Percentiles rank a stretch among this genome's conserved stretches.
Conservation (phyloP, 371 early-diverging fungal genomes). For the Choanephora cucurbitarum region DNA sequence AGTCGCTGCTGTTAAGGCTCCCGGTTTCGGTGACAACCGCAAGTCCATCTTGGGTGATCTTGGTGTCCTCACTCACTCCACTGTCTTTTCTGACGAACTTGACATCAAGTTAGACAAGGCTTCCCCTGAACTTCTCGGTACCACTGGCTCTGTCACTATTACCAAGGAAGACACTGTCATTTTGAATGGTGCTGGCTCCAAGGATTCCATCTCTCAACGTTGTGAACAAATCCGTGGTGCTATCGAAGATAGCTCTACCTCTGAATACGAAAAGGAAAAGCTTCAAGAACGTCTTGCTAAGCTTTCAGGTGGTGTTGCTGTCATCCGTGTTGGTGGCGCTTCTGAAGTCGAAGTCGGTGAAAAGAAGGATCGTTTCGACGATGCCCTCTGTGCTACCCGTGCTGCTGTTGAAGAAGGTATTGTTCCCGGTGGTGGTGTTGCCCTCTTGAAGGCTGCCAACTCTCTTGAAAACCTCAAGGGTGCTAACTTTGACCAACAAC, state of each 20-base stretch:
- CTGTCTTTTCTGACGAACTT: slow-evolving; percentile 95
- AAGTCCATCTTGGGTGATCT: slow-evolving; percentile 97
- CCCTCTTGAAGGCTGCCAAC: slow-evolving; percentile 90
- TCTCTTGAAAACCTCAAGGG: slow-evolving; percentile 77
- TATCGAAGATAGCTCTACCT: slow-evolving; percentile 77
- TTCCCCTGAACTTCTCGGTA: slow-evolving; percentile 88
- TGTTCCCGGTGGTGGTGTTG: slow-evolving; percentile 97
- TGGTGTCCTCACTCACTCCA: slow-evolving; percentile 91
- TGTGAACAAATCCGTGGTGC: slow-evolving; percentile 95
- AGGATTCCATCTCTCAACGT: slow-evolving; percentile 86
- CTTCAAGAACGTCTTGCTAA: slow-evolving; percentile 98
- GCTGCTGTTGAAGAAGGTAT: slow-evolving; percentile 99
- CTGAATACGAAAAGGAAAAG: slow-evolving; percentile 98
- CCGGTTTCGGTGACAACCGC: slow-evolving; percentile 99
- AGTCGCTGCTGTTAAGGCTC: slow-evolving; percentile 97
- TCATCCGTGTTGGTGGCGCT: slow-evolving; percentile 96
- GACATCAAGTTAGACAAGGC: slow-evolving; percentile 95
- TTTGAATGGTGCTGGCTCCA: slow-evolving; percentile 92
- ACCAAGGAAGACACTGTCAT: slow-evolving; percentile 98
- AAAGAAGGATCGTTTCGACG: slow-evolving; percentile 97
- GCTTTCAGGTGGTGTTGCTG: slow-evolving; percentile 97
- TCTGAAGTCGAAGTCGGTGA: slow-evolving; percentile 99
- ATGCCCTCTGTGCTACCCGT: slow-evolving; percentile 97
- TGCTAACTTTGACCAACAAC: slow-evolving; percentile 96
- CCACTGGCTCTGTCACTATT: slow-evolving; percentile 84